These are phyloP conservation scores for Obelidium mucronatum DNA, from an alignment of 192 early-diverging fungal genomes.

Conservation along the genomic window DNA sequence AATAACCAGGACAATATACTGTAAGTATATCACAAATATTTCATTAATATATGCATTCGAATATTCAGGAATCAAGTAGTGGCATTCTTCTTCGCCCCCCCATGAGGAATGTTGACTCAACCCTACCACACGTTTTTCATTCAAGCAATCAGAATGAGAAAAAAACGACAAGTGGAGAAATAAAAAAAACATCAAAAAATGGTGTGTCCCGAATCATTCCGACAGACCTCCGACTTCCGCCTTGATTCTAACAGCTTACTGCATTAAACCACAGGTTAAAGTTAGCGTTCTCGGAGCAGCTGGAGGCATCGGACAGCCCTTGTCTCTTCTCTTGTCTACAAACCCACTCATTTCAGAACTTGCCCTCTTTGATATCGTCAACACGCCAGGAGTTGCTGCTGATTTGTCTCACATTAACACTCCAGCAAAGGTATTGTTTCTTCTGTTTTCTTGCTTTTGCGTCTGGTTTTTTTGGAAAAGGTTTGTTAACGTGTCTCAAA, in stretches of 20 bases:
- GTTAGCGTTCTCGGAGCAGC: constrained; percentile 69
- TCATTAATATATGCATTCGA: no score
- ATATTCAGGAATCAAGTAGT: no score
- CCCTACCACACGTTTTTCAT: neutral
- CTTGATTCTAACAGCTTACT: neutral
- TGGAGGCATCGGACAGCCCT: constrained; percentile 97
- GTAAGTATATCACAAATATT: no score
- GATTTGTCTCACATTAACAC: constrained; percentile 96
- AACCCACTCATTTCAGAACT: constrained; percentile 86
- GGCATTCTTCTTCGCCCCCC: no score
- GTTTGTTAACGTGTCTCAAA: neutral
- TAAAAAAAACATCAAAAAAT: constrained; percentile 16
- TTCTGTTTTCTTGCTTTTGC: neutral
- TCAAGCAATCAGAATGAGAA: no score
- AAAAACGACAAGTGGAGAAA: no score
- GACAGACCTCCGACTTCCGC: neutral
- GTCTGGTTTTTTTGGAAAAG: neutral
- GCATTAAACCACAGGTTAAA: constrained; percentile 41
- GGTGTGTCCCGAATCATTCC: constrained; percentile 8
- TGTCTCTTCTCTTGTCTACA: constrained; percentile 92
- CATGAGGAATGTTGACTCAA: neutral
- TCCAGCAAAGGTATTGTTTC: constrained; percentile 58
- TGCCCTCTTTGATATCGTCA: constrained; percentile 95
- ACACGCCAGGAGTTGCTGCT: constrained; percentile 95
- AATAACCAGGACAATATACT: no score